Percentiles rank a stretch among this genome's conserved stretches.
Conservation (phyloP, 73 alveolate species). For the Uronychia setigera region DNA sequence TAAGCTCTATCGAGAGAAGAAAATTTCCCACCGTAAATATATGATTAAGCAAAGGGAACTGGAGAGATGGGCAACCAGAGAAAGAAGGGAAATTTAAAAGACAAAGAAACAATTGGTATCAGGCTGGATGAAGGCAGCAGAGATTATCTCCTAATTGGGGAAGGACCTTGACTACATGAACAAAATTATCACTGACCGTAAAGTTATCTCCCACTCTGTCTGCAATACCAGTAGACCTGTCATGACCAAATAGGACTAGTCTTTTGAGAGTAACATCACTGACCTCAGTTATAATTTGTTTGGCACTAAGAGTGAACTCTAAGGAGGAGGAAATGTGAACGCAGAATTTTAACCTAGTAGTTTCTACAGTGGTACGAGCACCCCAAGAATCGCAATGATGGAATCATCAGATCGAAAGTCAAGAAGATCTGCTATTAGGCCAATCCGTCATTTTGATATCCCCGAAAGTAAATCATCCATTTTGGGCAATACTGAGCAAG, state of each 20-base stretch:
- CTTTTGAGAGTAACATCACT: neutral
- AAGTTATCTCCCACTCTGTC: neutral
- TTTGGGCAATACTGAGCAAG: neutral
- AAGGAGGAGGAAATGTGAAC: neutral
- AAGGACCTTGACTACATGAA: slow-evolving; percentile 3
- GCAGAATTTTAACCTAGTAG: neutral
- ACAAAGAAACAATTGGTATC: slow-evolving; percentile 44
- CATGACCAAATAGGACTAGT: neutral
- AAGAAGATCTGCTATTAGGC: neutral
- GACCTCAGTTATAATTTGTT: neutral
- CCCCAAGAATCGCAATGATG: neutral
- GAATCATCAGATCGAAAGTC: neutral
- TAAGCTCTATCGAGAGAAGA: neutral
- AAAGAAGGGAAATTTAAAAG: slow-evolving; percentile 29
- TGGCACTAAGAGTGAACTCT: neutral
- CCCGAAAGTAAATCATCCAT: neutral
- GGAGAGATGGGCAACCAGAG: slow-evolving; percentile 62
- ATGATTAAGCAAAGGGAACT: neutral
- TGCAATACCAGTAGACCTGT: neutral
- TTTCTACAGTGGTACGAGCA: neutral
- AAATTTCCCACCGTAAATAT: neutral
- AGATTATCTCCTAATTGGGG: slow-evolving; percentile 14
- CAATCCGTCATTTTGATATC: neutral
- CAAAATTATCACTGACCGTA: neutral
- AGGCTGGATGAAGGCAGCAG: slow-evolving; percentile 53